Evolutionary conservation across 2,329 filamentous ascomycete genomes (phyloP), one percentile per base, ranked within the genome.

Genomic region (Paecilomyces variotii): DNA sequence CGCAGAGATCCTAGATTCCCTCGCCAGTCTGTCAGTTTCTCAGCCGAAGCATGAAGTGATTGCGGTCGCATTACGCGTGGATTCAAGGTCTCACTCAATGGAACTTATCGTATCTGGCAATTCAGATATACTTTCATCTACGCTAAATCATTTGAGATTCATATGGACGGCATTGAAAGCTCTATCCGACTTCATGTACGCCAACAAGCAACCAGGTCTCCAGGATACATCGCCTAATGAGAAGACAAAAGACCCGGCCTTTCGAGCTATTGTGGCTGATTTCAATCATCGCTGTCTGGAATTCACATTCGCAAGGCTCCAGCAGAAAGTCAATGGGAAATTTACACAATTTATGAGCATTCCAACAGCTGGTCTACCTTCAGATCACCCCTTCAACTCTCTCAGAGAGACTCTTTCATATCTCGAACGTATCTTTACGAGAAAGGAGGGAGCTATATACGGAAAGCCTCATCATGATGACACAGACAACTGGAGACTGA

Each of bases 21-120:
- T 55, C 1, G 53, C 53, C 1, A 55, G 53, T 9, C 30, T 55
- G 14, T 55, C 11, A 2, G 53, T 55, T 11, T 55, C 26, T 14
- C n/a, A 55, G 53, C 11, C 28, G 27, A 55, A 28, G 5, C 53
- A 55, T 34, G 53, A 55, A 55, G 53, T 55, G 25, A 55, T 55
- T 7, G 53, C 53, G 27, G 25, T 25, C 2, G 53, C 53, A n/a
- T 9, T 55, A 3, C 11, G 53, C 28, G 1, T 32, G n/a, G 2
- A 34, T 34, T 6, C 53, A 35, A n/a, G 5, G 27, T 1, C n/a
- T 12, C 53, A 9, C 2, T 55, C 53, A 2, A 6, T 55, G 2
- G 53, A 55, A 35, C 5, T 55, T 6, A 55, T 55, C 25, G 6
- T 55, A 2, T 25, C 53, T 5, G 53, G 25, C 2, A 55, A 55